phyloP scores from a whole-genome alignment of 2,329 filamentous ascomycete species.

The Phyllosticta citrichinensis region DNA sequence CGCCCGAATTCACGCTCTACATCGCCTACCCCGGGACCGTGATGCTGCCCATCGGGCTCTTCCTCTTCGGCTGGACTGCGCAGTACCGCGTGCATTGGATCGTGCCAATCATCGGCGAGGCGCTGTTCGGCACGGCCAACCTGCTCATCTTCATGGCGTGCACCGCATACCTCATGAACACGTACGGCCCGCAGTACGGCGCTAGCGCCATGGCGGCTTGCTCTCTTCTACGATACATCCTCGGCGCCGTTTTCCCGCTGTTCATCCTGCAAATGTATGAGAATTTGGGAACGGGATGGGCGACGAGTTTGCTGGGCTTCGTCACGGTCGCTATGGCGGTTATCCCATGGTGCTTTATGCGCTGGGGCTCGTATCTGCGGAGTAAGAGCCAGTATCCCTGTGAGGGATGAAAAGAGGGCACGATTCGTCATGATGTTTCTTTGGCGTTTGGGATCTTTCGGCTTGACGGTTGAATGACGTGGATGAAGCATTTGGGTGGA shows the following conservation, averaged over 20 bases:
- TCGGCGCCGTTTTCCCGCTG: slow-evolving; percentile 50
- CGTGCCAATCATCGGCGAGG: slow-evolving; percentile 24
- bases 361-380: slow-evolving; percentile 1
- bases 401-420: neutral
- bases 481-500: neutral
- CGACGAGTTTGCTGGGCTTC: slow-evolving; percentile 30
- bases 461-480: neutral
- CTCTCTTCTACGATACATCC: slow-evolving; percentile 44
- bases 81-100: slow-evolving; percentile 28
- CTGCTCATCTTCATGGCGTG: slow-evolving; percentile 23
- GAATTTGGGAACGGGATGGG: slow-evolving; percentile 28
- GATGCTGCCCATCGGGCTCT: slow-evolving; percentile 23
- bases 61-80: slow-evolving; percentile 32
- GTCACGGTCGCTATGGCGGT: slow-evolving; percentile 27
- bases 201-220: slow-evolving; percentile 53
- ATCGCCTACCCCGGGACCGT: slow-evolving; percentile 26
- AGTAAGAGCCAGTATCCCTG: slow-evolving; percentile 2
- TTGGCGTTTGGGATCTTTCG: neutral
- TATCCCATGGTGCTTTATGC: slow-evolving; percentile 23
- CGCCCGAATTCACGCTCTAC: slow-evolving; percentile 25
- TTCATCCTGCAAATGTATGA: slow-evolving; percentile 45
- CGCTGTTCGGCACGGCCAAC: slow-evolving; percentile 19
- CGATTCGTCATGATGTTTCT: neutral
- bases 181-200: slow-evolving; percentile 45
- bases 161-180: slow-evolving; percentile 44